A percentile compares a stretch with the other conserved stretches of the same genome.
Conservation (phyloP, 768 basidiomycete genomes). For the Hysterangium stoloniferum region DNA sequence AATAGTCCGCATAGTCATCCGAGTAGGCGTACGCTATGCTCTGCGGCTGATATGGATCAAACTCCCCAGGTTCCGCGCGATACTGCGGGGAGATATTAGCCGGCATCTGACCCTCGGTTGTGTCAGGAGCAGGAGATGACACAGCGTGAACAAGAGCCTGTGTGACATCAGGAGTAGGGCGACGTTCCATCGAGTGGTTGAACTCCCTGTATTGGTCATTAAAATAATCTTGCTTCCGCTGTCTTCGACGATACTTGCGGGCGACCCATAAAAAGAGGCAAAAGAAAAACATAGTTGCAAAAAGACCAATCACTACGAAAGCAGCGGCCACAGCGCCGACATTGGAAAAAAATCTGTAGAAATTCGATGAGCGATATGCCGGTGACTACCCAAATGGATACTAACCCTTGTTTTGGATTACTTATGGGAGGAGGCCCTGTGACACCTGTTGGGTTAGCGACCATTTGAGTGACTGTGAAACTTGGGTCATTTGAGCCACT, state of each 20-base stretch:
- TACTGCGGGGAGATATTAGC: not conserved
- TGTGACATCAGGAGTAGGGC: slow-evolving; percentile 2
- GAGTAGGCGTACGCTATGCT: slow-evolving; percentile 1
- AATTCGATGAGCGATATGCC: not conserved
- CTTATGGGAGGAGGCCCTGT: not conserved
- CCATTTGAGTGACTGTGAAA: slow-evolving; percentile 6
- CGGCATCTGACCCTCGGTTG: not conserved
- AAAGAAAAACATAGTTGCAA: slow-evolving; percentile 26
- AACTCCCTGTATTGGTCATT: slow-evolving; percentile 5
- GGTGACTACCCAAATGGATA: not conserved
- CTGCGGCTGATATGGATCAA: slow-evolving; percentile 6
- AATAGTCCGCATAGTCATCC: not conserved
- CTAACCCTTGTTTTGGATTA: slow-evolving; percentile 2
- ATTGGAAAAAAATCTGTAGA: slow-evolving; percentile 37
- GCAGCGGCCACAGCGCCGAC: slow-evolving; percentile 40
- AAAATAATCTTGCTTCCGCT: not conserved
- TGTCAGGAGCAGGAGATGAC: not conserved
- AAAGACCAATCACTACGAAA: slow-evolving; percentile 35
- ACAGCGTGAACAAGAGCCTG: not conserved
- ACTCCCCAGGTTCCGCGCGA: slow-evolving; percentile 1
- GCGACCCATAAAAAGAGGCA: slow-evolving; percentile 17
- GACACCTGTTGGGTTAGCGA: not conserved
- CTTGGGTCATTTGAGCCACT: not conserved
- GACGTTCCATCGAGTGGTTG: not conserved
- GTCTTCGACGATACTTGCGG: not conserved